Evolutionary conservation across 306 rosid species (phyloP).

Genomic region (Lagenaria siceraria): DNA sequence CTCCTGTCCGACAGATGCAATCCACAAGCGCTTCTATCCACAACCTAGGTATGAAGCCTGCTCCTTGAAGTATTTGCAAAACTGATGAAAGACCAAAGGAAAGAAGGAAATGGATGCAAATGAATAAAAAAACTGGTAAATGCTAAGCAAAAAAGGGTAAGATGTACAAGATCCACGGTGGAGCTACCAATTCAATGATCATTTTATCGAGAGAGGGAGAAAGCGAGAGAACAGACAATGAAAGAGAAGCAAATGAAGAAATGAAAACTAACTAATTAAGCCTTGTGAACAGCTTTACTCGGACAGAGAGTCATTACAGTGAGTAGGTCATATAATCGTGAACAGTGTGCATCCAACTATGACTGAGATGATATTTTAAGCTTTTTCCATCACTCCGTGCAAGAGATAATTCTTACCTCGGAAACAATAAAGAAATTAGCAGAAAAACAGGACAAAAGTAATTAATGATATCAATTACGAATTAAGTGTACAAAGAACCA

Average conservation of each 20-base stretch:
- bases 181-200: neutral
- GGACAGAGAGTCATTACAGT: neutral
- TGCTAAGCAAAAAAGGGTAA: neutral
- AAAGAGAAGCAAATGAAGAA: neutral
- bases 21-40: neutral
- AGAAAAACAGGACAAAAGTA: constrained; percentile 1
- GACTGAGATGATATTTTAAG: neutral
- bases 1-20: neutral
- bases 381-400: neutral
- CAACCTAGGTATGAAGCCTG: neutral
- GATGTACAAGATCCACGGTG: neutral
- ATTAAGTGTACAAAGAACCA: neutral
- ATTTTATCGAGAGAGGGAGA: neutral
- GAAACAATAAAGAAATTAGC: neutral
- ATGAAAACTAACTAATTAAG: neutral
- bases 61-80: neutral
- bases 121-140: neutral
- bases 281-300: neutral
- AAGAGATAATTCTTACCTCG: neutral
- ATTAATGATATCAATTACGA: neutral
- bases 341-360: neutral
- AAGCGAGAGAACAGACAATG: neutral
- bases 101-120: neutral
- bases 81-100: neutral
- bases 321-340: neutral